Base-by-base conservation (phyloP, 306 rosid species). In the Begonia fuchsioides region DNA sequence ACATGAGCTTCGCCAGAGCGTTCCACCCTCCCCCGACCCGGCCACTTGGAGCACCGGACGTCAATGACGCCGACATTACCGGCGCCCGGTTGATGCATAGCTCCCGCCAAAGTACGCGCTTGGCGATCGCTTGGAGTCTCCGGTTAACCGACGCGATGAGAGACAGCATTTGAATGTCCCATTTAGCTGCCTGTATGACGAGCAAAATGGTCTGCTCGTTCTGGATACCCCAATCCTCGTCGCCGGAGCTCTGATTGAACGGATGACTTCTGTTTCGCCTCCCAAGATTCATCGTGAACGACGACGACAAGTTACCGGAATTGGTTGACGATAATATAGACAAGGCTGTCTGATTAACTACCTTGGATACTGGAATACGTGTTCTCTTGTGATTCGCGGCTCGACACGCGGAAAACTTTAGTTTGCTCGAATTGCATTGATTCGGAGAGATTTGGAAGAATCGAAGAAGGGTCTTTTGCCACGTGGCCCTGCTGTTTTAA, bases 1-100 rank as follows among this genome's bases (percentile, higher is more conserved):
- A 66, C 79, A 79, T 63, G 17, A 79, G 70, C 70, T 79, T 79
- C 15, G 79, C 82, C 0, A 79, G 74, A 32, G 79, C 66, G 58
- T 72, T 62, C 86, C 86, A 79, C 32, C 79, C 86, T 9, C 86
- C 82, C 65, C 67, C 60, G 13, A 79, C 69, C 32, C 86, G 59
- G 13, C 60, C 68, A 38, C 48, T 64, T 11, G 65, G 65, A 11
- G 61, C 53, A 11, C 68, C 69, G 39, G 19, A 41, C 3, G 55
- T 52, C 66, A 79, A 49, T 32, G 76, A 15, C 2, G 55, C 51
- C 4, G 52, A 56, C 86, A 75, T 74, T 39, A 70, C 66, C 41
- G 86, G 86, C 0, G 79, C 86, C n/a, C 79, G 76, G 32, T 53
- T 35, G 60, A 51, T 19, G 66, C 86, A 79, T 35, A 75, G 63